A percentile compares a stretch with the other conserved stretches of the same genome.
Evolutionary conservation across 306 rosid species (phyloP).

Genomic region (Citrullus amarus): DNA sequence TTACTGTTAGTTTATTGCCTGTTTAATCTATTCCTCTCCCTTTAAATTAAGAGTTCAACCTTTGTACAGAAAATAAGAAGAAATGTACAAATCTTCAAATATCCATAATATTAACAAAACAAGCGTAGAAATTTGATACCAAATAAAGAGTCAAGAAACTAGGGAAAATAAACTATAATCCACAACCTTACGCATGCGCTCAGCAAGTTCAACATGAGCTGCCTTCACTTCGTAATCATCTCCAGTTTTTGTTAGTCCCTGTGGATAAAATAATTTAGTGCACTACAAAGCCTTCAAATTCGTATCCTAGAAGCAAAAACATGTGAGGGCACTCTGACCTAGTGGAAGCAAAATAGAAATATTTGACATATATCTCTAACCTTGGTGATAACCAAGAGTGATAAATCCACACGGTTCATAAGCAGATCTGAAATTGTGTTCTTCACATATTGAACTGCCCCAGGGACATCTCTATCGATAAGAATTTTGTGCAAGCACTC

Average conservation of each 20-base stretch:
- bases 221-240: constrained; percentile 95
- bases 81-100: background rate
- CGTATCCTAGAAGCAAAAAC: background rate
- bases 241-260: constrained; percentile 96
- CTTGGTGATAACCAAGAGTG: constrained; percentile 94
- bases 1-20: too few relatives aligned
- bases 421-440: constrained; percentile 93
- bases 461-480: constrained; percentile 79
- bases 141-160: background rate
- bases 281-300: background rate
- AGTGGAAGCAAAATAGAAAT: background rate
- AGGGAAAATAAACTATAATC: constrained; percentile 4
- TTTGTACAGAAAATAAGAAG: too few relatives aligned
- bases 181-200: constrained; percentile 95
- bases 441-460: constrained; percentile 88
- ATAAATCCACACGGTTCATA: constrained; percentile 94
- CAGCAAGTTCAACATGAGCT: constrained; percentile 98
- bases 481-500: constrained; percentile 86
- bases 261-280: constrained; percentile 11
- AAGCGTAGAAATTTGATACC: background rate
- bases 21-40: too few relatives aligned
- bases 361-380: constrained; percentile 20
- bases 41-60: too few relatives aligned
- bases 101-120: background rate
- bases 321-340: background rate